Base-by-base conservation (phyloP, 768 basidiomycete genomes). In the Phlebiopsis gigantea region DNA sequence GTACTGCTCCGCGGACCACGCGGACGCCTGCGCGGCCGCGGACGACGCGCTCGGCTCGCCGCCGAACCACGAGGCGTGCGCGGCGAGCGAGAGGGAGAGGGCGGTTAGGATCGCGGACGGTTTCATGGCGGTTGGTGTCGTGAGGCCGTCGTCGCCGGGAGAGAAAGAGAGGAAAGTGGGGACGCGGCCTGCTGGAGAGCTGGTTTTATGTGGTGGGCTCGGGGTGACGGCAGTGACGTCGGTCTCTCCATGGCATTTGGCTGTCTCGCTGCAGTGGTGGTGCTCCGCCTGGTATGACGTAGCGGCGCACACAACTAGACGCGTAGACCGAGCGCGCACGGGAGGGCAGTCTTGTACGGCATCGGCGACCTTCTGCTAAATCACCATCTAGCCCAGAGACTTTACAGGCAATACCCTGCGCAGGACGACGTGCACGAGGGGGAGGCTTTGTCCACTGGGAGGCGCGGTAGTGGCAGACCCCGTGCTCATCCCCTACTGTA, bases 1-100 rank as follows among this genome's bases (percentile, higher is more conserved):
- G 67, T 84, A 87, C 62, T 86, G 84, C 49, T 87, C 85, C 44
- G 79, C 70, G 2, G 82, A 77, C 86, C 87, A 88, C 5, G 63
- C 62, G 15, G 63, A 64, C 12, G 69, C 60, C 15, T 60, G 60
- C n/a, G 61, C 61, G 28, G 26, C 30, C 10, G 49, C 50, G 15
- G 53, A 54, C 15, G 60, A 55, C 34, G 60, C 49, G 46, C 49
- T 46, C 24, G 63, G 45, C 19, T 59, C 61, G 19, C 41, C 60
- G 70, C 69, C 0, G 72, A 72, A 14, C 69, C 76, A 61, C 1
- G 60, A 61, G n/a, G 60, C 60, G 1, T 61, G 51, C 5, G 14
- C 69, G 63, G 59, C 76, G 68, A 45, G 24, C 22, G 58, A 44
- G 59, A 63, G 1, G 50, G 52, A 44, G 47, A 61, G 57, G 3